Evolutionary conservation across 2,329 filamentous ascomycete species (phyloP).

Genomic region (Polytolypa hystricis): DNA sequence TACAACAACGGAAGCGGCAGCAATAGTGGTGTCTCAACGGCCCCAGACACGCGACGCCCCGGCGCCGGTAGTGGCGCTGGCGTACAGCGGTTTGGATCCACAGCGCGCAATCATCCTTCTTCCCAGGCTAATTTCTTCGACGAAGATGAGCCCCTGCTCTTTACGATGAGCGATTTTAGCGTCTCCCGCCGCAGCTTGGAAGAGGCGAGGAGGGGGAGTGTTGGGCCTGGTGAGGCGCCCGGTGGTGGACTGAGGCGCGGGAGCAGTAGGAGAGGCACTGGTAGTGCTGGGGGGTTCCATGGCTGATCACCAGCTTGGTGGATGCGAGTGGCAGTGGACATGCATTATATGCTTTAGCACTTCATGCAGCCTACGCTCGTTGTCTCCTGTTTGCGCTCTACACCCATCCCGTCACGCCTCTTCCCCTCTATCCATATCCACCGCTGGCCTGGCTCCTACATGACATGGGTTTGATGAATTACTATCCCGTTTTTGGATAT

Average conservation of each 20-base stretch:
- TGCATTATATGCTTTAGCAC: too few relatives aligned
- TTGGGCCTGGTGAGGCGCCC: neutral
- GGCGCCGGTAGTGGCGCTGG: conserved; percentile 14
- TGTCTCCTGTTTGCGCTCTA: too few relatives aligned
- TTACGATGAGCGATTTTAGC: conserved; percentile 38
- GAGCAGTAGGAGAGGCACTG: conserved; percentile 25
- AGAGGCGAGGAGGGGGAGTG: conserved; percentile 17
- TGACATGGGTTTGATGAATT: too few relatives aligned
- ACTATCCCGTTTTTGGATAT: too few relatives aligned
- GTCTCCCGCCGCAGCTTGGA: conserved; percentile 32
- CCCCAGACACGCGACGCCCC: conserved; percentile 25
- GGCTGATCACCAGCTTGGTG: too few relatives aligned
- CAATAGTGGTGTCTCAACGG: conserved; percentile 26
- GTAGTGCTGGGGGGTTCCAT: conserved; percentile 21
- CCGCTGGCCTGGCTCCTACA: too few relatives aligned
- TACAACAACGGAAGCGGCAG: conserved; percentile 28
- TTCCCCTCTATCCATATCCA: too few relatives aligned
- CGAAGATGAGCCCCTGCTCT: conserved; percentile 35
- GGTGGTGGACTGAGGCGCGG: conserved; percentile 23
- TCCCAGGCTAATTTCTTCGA: conserved; percentile 23
- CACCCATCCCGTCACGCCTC: too few relatives aligned
- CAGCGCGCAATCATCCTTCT: conserved; percentile 21
- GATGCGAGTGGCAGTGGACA: too few relatives aligned
- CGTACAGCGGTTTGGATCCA: conserved; percentile 23
- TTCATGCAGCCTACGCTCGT: too few relatives aligned